Evolutionary conservation across 768 basidiomycete species (phyloP).

Genomic region (Psilocybe azurescens): DNA sequence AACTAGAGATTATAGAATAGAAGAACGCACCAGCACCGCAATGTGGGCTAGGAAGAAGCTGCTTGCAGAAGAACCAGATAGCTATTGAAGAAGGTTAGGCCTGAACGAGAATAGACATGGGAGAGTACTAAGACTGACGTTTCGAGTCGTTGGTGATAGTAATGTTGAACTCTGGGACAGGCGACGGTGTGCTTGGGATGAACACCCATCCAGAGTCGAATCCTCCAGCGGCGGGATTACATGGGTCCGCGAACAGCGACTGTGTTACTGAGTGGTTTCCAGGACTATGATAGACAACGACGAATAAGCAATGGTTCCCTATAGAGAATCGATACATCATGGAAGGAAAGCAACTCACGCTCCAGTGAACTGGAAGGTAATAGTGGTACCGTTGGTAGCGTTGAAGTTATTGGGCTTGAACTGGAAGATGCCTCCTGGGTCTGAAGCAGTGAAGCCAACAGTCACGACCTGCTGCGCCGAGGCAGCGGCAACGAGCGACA

Average conservation of each 20-base stretch:
- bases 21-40: slow-evolving; percentile 37
- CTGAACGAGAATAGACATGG: slow-evolving; percentile 23
- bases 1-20: background rate
- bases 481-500: slow-evolving; percentile 18
- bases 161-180: slow-evolving; percentile 49
- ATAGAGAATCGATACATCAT: background rate
- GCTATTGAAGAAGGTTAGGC: slow-evolving; percentile 31
- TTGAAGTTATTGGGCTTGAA: slow-evolving; percentile 50
- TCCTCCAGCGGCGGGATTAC: slow-evolving; percentile 47
- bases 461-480: slow-evolving; percentile 37
- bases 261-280: slow-evolving; percentile 63
- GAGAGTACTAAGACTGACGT: slow-evolving; percentile 38
- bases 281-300: slow-evolving; percentile 33
- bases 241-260: slow-evolving; percentile 50
- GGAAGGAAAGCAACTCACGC: slow-evolving; percentile 33
- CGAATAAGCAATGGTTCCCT: background rate
- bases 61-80: slow-evolving; percentile 67
- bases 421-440: slow-evolving; percentile 44
- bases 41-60: slow-evolving; percentile 43
- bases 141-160: slow-evolving; percentile 52
- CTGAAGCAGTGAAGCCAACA: slow-evolving; percentile 40
- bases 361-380: slow-evolving; percentile 58
- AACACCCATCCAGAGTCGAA: slow-evolving; percentile 61
- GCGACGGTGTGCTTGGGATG: slow-evolving; percentile 32
- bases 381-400: slow-evolving; percentile 46